Evolutionary conservation across 208 protist genomes (phyloP), one percentile per base, ranked within the genome.

Genomic region (Trypanosoma caninum): DNA sequence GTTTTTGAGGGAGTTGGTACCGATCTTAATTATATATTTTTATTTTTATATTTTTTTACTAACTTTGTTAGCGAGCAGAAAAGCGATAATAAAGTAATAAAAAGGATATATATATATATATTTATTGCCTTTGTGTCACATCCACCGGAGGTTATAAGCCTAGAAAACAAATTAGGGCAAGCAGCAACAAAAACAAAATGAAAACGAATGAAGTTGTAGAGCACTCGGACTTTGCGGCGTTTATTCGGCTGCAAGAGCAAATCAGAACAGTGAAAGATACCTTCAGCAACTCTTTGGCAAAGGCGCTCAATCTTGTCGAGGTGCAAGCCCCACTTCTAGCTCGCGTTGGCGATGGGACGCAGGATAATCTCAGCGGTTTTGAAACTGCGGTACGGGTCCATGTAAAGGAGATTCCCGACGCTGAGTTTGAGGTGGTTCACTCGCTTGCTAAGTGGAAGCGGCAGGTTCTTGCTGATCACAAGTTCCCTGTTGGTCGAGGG

Each of bases 361-460:
- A 97, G 70, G 92, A 97, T 59, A 90, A 95, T 67, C 78, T 97
- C 23, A 89, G 79, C 35, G 92, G 92, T 42, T 73, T 86, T 31
- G 92, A 97, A 68, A 85, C 85, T 62, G 84, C 89, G 3, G 92
- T 95, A n/a, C 60, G 74, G 56, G 88, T 97, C 35, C 66, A 56
- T 48, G 66, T 94, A 33, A 93, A 89, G 59, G 82, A 80, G 30
- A 90, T 97, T 65, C 75, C 82, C 16, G 78, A 90, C 47, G 63
- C 66, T 34, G 65, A 46, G 25, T 89, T 85, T 59, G 92, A 97
- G 68, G 83, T 97, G 25, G 89, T 93, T 14, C 89, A 95, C 74
- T 94, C 86, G n/a, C 76, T 97, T 9, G 92, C 92, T 34, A 97
- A 97, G 75, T 97, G 92, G 92, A 97, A 97, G 79, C 77, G 92